phyloP scores from a whole-genome alignment of 805 yeast species.

The Myxozyma mucilagina region DNA sequence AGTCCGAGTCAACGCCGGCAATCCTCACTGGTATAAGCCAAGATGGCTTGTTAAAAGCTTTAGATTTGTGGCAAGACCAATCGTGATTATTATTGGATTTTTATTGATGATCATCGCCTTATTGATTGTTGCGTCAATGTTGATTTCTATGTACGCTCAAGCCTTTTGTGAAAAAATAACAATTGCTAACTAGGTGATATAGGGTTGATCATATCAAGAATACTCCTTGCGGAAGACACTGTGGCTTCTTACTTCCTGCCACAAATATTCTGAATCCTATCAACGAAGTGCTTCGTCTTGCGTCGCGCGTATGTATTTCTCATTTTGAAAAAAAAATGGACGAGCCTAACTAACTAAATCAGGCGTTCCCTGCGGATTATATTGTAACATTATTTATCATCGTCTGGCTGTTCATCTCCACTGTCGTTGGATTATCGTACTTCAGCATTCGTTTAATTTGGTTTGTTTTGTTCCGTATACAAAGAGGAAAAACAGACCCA shows the following conservation, averaged over 20 bases:
- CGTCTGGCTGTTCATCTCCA: constrained; percentile 30
- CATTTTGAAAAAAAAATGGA: not conserved
- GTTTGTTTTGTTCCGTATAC: constrained; percentile 31
- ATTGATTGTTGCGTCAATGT: constrained; percentile 27
- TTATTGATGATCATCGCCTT: constrained; percentile 23
- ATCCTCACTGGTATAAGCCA: constrained; percentile 23
- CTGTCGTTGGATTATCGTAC: constrained; percentile 31
- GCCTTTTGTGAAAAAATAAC: not conserved
- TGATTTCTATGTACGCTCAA: constrained; percentile 22
- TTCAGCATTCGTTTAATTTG: constrained; percentile 32
- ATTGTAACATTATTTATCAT: constrained; percentile 26
- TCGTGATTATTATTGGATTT: constrained; percentile 24
- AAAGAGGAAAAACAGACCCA: constrained; percentile 31
- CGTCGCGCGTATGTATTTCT: constrained; percentile 19
- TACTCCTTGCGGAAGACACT: constrained; percentile 30
- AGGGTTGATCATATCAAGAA: constrained; percentile 29
- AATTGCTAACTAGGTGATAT: not conserved
- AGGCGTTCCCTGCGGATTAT: constrained; percentile 32
- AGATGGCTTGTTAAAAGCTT: constrained; percentile 26
- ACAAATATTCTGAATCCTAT: constrained; percentile 27
- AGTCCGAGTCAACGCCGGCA: constrained; percentile 26
- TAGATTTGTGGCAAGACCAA: constrained; percentile 16
- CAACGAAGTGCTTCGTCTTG: constrained; percentile 25
- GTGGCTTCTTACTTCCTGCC: constrained; percentile 24
- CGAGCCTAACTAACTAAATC: not conserved